Evolutionary conservation across 768 basidiomycete genomes (phyloP).

Genomic region (Clitopilus hobsonii): DNA sequence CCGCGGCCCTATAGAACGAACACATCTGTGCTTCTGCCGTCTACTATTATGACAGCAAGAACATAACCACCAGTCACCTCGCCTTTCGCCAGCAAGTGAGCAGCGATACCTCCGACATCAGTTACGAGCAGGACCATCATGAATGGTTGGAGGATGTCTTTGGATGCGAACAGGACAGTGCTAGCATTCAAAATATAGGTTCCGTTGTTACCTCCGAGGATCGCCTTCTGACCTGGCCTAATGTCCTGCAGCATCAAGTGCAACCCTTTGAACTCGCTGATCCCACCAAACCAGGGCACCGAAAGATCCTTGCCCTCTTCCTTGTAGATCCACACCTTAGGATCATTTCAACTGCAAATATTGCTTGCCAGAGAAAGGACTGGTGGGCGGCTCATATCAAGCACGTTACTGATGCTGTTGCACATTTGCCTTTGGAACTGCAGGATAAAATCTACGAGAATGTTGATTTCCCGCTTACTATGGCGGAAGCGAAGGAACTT

Average conservation of each 20-base stretch:
- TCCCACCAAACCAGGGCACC: constrained; percentile 27
- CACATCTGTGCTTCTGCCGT: constrained; percentile 21
- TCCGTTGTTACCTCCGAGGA: constrained; percentile 27
- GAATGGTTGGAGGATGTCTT: constrained; percentile 23
- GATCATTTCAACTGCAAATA: constrained; percentile 7
- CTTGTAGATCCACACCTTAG: constrained; percentile 6
- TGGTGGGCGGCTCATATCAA: constrained; percentile 26
- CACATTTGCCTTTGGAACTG: no score
- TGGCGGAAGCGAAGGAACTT: no score
- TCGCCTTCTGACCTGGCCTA: constrained; percentile 35
- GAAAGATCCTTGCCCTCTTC: constrained; percentile 37
- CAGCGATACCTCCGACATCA: constrained; percentile 7
- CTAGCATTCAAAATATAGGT: constrained; percentile 26
- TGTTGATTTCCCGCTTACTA: no score
- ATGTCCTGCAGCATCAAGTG: constrained; percentile 36
- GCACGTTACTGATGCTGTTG: no score
- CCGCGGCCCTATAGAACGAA: constrained; percentile 13
- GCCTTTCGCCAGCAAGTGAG: constrained; percentile 21
- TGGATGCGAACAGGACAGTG: constrained; percentile 16
- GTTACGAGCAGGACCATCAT: constrained; percentile 21
- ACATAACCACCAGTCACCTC: constrained; percentile 25
- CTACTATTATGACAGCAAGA: constrained; percentile 24
- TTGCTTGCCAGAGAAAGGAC: constrained; percentile 9
- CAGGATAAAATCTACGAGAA: no score
- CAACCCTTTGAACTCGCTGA: constrained; percentile 30